Conservation (phyloP, 106 monocot genomes). For the Amphibolis antarctica region DNA sequence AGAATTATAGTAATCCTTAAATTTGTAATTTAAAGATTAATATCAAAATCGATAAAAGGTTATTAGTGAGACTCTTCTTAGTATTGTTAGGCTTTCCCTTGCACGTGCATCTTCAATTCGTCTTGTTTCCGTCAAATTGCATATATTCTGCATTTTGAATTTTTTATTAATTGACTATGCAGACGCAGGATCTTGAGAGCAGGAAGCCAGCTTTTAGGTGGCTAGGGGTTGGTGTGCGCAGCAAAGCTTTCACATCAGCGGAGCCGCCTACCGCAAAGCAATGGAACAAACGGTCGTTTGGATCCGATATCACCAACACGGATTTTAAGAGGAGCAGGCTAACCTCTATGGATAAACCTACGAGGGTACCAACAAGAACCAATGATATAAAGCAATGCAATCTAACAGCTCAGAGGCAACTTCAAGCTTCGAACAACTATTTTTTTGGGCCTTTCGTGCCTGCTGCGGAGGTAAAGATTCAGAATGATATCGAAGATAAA, state of each 20-base stretch:
- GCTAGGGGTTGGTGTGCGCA: constrained; percentile 43
- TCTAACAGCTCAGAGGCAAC: constrained; percentile 43
- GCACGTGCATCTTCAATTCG: neutral
- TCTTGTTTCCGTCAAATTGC: neutral
- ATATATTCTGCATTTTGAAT: neutral
- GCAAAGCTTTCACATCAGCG: constrained; percentile 28
- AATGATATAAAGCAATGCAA: constrained; percentile 49
- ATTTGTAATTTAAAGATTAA: no score
- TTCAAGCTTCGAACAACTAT: constrained; percentile 32
- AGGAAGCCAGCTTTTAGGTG: constrained; percentile 90
- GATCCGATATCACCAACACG: constrained; percentile 66
- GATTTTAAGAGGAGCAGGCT: constrained; percentile 37
- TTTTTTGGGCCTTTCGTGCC: constrained; percentile 85
- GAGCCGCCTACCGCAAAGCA: constrained; percentile 15
- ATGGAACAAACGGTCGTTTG: constrained; percentile 59
- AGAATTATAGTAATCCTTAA: no score
- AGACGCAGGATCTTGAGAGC: constrained; percentile 65
- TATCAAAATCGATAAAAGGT: no score
- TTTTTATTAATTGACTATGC: constrained; percentile 4
- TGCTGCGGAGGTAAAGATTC: constrained; percentile 7
- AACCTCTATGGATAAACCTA: constrained; percentile 24
- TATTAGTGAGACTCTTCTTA: no score
- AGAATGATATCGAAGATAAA: constrained; percentile 6
- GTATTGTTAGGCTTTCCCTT: no score
- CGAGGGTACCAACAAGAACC: constrained; percentile 13